These are phyloP conservation scores for Fusarium lateritium DNA, from an alignment of 2,329 filamentous ascomycete genomes.

Conservation along the genomic window DNA sequence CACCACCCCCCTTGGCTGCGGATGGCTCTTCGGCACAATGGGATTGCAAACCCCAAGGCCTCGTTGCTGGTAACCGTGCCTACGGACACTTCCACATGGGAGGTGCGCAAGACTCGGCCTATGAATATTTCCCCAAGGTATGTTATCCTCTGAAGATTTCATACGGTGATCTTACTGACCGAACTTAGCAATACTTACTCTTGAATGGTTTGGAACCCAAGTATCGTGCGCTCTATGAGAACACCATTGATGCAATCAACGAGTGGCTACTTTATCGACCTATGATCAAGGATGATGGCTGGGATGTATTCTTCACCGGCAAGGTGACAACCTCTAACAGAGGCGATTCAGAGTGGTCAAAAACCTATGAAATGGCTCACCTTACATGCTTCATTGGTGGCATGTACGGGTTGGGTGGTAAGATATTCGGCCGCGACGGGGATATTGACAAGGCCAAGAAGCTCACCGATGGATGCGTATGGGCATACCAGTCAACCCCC, in stretches of 20 bases:
- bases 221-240: constrained; percentile 81
- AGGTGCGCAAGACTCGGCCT: constrained; percentile 77
- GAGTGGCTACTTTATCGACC: constrained; percentile 84
- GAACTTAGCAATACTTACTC: constrained; percentile 75
- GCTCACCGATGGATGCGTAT: constrained; percentile 78
- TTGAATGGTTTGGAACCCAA: constrained; percentile 81
- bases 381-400: constrained; percentile 79
- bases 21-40: constrained; percentile 55
- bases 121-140: constrained; percentile 78
- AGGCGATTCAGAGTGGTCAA: constrained; percentile 56
- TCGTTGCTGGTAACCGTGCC: constrained; percentile 64
- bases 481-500: constrained; percentile 74
- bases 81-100: constrained; percentile 71
- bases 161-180: constrained; percentile 37
- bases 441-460: constrained; percentile 75
- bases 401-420: constrained; percentile 77
- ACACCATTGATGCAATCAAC: constrained; percentile 76
- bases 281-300: constrained; percentile 75
- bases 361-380: constrained; percentile 74
- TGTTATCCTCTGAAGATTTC: background rate
- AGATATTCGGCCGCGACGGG: constrained; percentile 70
- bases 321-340: constrained; percentile 66
- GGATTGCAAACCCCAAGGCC: constrained; percentile 72
- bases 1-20: constrained; percentile 54
- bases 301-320: constrained; percentile 82